Percentiles rank a stretch among this genome's conserved stretches.
These are phyloP conservation scores for Bryoglossum gracile DNA, from an alignment of 495 filamentous ascomycete genomes.

Conservation along the genomic window DNA sequence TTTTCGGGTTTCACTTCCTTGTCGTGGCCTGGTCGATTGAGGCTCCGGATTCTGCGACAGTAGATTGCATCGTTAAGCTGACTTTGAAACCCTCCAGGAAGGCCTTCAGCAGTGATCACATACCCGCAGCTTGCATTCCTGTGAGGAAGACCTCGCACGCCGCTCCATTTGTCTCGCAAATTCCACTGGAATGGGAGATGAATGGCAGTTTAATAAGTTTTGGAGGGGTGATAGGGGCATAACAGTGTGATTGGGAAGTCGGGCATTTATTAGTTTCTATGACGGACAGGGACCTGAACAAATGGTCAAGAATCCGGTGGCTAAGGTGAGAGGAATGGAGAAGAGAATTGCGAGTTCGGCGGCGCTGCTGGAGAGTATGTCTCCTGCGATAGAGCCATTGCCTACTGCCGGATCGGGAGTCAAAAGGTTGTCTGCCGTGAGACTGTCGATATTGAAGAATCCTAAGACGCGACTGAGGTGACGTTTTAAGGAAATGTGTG, in stretches of 20 bases:
- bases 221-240: conserved; percentile 2
- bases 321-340: conserved; percentile 10
- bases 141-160: conserved; percentile 2
- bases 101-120: conserved; percentile 8
- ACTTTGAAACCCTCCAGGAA: not conserved
- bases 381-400: conserved; percentile 25
- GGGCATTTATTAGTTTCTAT: not conserved
- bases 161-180: conserved; percentile 3
- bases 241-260: conserved; percentile 11
- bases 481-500: too few relatives aligned
- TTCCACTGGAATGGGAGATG: conserved; percentile 6
- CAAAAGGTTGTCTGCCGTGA: too few relatives aligned
- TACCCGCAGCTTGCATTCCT: conserved; percentile 6
- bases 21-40: conserved; percentile 6
- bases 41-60: not conserved
- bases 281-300: conserved; percentile 25
- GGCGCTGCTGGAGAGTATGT: too few relatives aligned
- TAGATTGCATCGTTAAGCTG: not conserved
- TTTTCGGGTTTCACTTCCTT: not conserved
- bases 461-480: too few relatives aligned
- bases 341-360: too few relatives aligned
- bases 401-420: conserved; percentile 16
- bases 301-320: conserved; percentile 13
- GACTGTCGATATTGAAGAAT: too few relatives aligned
- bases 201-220: conserved; percentile 1